A percentile compares a stretch with the other conserved stretches of the same genome.
These are phyloP conservation scores for Amaranthus tricolor DNA, from an alignment of 179 eudicot genomes.

Conservation along the genomic window DNA sequence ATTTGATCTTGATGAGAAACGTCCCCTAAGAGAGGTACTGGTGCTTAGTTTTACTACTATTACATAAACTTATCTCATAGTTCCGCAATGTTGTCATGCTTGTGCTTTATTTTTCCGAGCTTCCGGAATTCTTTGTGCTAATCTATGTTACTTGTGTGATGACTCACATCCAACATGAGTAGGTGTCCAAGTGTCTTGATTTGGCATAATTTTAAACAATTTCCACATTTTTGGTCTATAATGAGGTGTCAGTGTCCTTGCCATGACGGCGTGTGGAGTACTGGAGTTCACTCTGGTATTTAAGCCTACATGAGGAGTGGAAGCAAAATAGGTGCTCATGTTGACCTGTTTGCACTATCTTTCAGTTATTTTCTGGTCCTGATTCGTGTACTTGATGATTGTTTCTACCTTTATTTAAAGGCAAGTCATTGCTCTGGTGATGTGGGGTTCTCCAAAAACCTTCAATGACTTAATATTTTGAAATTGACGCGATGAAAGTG, in stretches of 20 bases:
- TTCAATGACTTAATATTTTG: background rate
- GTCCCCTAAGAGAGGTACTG: conserved; percentile 90
- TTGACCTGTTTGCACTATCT: conserved; percentile 1
- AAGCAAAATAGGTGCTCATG: background rate
- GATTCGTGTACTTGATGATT: conserved; percentile 1
- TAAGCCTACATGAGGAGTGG: no score
- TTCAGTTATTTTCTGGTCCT: background rate
- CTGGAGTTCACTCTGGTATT: no score
- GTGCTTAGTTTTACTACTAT: background rate
- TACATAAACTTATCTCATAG: background rate
- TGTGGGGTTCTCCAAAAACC: background rate
- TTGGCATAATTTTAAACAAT: no score
- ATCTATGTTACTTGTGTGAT: no score
- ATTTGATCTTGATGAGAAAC: conserved; percentile 91
- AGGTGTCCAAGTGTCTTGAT: no score
- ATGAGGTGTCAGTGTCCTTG: no score
- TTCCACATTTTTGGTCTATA: no score
- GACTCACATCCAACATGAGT: no score
- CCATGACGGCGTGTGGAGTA: no score
- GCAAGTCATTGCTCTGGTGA: background rate
- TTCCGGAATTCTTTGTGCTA: background rate
- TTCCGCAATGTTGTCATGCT: background rate
- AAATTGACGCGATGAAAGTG: background rate
- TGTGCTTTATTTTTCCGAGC: background rate
- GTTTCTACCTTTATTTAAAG: background rate